Conservation (phyloP, 2,329 filamentous ascomycete species). For the Alternaria ventricosa region DNA sequence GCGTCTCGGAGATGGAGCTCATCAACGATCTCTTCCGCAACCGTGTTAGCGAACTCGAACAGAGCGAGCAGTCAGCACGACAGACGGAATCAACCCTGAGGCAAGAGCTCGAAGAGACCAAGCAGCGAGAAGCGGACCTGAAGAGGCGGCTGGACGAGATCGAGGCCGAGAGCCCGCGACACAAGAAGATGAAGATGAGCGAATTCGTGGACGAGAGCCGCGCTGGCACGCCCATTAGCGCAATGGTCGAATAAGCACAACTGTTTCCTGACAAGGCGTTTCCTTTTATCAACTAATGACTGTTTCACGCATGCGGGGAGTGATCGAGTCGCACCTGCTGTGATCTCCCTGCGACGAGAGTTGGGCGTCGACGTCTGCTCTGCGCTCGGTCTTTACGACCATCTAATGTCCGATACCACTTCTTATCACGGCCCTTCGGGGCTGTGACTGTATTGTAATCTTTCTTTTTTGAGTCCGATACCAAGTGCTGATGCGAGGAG, state of each 20-base stretch:
- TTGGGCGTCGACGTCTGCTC: slow-evolving; percentile 34
- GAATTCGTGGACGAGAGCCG: slow-evolving; percentile 59
- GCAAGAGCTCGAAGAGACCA: slow-evolving; percentile 73
- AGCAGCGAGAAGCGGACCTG: slow-evolving; percentile 78
- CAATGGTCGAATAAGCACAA: slow-evolving; percentile 35
- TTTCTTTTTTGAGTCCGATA: slow-evolving; percentile 30
- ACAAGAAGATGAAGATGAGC: slow-evolving; percentile 64
- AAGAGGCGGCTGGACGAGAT: slow-evolving; percentile 80
- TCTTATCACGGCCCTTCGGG: slow-evolving; percentile 10
- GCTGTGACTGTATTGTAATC: slow-evolving; percentile 35
- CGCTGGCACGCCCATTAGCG: slow-evolving; percentile 43
- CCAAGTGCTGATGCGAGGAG: slow-evolving; percentile 22
- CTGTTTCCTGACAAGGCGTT: not conserved
- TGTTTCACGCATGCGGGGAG: slow-evolving; percentile 15
- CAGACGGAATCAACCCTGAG: slow-evolving; percentile 64
- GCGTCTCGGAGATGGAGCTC: slow-evolving; percentile 92
- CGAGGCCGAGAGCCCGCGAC: slow-evolving; percentile 54
- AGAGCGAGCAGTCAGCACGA: slow-evolving; percentile 71
- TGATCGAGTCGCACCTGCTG: slow-evolving; percentile 10
- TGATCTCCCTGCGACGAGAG: slow-evolving; percentile 2
- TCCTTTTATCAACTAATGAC: slow-evolving; percentile 18
- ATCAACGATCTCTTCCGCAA: slow-evolving; percentile 79
- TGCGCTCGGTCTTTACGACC: slow-evolving; percentile 36
- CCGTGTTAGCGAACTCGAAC: slow-evolving; percentile 74
- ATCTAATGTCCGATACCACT: slow-evolving; percentile 46